phyloP scores from a whole-genome alignment of 1,284 basidiomycete genomes.

The Ustilago shanxiensis region DNA sequence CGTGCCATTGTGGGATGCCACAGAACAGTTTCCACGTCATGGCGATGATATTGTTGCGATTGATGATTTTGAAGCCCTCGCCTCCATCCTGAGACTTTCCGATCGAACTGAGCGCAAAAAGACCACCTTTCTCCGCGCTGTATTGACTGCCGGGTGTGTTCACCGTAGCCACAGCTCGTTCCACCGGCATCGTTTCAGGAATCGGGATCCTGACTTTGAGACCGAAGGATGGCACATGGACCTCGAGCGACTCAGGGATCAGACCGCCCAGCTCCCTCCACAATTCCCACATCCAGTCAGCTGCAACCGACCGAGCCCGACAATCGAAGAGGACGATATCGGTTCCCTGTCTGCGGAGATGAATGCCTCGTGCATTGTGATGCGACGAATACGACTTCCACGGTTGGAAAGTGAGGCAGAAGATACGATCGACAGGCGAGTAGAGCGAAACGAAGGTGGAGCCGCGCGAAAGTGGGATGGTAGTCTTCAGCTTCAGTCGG shows the following conservation, averaged over 20 bases:
- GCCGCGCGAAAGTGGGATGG: constrained; percentile 77
- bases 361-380: constrained; percentile 68
- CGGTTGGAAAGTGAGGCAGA: constrained; percentile 76
- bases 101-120: constrained; percentile 34
- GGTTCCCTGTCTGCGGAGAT: constrained; percentile 74
- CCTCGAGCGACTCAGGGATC: constrained; percentile 73
- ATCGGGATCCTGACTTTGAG: constrained; percentile 78
- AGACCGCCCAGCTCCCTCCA: constrained; percentile 77
- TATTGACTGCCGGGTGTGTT: constrained; percentile 30
- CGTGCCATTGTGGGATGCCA: constrained; percentile 76
- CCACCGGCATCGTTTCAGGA: constrained; percentile 72
- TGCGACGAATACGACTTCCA: constrained; percentile 33
- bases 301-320: constrained; percentile 75
- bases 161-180: constrained; percentile 12
- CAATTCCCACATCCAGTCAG: constrained; percentile 86
- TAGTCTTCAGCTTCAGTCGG: constrained; percentile 76
- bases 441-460: constrained; percentile 80
- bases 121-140: constrained; percentile 18
- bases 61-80: constrained; percentile 74
- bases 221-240: constrained; percentile 74
- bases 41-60: constrained; percentile 75
- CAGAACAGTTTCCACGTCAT: constrained; percentile 73
- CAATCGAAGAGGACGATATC: constrained; percentile 83
- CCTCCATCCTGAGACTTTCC: constrained; percentile 47
- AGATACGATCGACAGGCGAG: constrained; percentile 83